phyloP scores from a whole-genome alignment of 2,329 filamentous ascomycete species.

The Colletotrichum sp. region DNA sequence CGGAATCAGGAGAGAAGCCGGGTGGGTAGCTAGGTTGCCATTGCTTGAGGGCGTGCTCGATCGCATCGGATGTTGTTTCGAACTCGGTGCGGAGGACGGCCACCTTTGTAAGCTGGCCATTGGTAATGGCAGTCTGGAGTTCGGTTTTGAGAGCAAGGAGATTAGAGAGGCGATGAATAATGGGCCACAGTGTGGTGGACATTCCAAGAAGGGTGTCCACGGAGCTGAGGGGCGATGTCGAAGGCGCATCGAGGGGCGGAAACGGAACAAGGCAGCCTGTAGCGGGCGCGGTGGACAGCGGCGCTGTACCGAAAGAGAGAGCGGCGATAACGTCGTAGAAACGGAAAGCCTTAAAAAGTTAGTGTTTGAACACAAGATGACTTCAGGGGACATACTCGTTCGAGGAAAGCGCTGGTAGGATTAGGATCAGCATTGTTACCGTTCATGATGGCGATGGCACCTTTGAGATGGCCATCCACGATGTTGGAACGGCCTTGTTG shows the following conservation, averaged over 20 bases:
- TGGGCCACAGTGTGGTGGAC: constrained; percentile 67
- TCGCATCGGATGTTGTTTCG: constrained; percentile 55
- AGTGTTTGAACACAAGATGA: background rate
- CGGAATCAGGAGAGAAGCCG: constrained; percentile 31
- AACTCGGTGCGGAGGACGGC: constrained; percentile 56
- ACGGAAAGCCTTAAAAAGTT: constrained; percentile 58
- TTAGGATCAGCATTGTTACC: constrained; percentile 49
- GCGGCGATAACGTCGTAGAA: constrained; percentile 72
- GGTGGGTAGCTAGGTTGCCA: constrained; percentile 60
- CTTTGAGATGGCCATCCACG: constrained; percentile 65
- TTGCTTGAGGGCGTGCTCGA: constrained; percentile 58
- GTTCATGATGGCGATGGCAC: constrained; percentile 66
- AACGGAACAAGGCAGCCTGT: constrained; percentile 51
- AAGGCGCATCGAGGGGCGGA: constrained; percentile 49
- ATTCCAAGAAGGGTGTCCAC: constrained; percentile 67
- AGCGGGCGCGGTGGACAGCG: constrained; percentile 56
- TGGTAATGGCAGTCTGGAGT: constrained; percentile 48
- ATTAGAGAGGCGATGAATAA: constrained; percentile 65
- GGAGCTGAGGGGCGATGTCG: constrained; percentile 53
- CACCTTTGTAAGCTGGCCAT: constrained; percentile 47
- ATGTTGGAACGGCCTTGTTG: constrained; percentile 65
- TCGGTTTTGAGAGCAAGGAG: constrained; percentile 58
- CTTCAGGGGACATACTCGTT: constrained; percentile 50
- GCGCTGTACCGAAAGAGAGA: constrained; percentile 63
- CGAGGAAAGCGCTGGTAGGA: constrained; percentile 62